phyloP scores from a whole-genome alignment of 768 basidiomycete species.

The Lactifluus subvellereus region DNA sequence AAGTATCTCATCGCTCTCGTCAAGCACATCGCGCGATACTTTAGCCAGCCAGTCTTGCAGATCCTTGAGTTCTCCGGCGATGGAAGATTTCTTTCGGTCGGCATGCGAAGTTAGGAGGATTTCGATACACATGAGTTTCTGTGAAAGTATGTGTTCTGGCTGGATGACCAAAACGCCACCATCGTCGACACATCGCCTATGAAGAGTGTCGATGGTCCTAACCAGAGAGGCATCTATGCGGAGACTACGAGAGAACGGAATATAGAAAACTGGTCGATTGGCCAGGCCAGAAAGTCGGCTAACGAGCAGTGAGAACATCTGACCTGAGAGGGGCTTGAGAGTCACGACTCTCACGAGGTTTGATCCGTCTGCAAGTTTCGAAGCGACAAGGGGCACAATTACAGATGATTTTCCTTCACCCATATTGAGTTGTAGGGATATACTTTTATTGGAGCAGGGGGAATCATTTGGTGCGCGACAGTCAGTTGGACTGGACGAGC shows the following conservation, averaged over 20 bases:
- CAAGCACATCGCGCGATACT: constrained; percentile 12
- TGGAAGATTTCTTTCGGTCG: not conserved
- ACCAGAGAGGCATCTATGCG: constrained; percentile 23
- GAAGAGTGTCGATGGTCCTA: constrained; percentile 29
- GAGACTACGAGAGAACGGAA: constrained; percentile 45
- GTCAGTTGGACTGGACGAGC: not conserved
- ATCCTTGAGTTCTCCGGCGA: not conserved
- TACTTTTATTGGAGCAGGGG: not conserved
- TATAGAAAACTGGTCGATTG: constrained; percentile 41
- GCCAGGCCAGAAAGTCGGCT: constrained; percentile 38
- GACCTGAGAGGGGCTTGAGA: constrained; percentile 40
- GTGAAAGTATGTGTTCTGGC: constrained; percentile 30
- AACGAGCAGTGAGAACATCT: constrained; percentile 44
- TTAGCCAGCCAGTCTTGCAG: not conserved
- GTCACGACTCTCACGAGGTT: constrained; percentile 44
- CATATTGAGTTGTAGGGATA: not conserved
- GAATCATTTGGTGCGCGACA: not conserved
- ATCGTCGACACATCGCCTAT: constrained; percentile 35
- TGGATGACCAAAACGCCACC: constrained; percentile 43
- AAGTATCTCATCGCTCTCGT: constrained; percentile 33
- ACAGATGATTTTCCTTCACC: not conserved
- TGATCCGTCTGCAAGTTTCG: constrained; percentile 36
- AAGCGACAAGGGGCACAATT: not conserved
- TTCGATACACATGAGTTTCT: constrained; percentile 45
- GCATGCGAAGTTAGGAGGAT: constrained; percentile 8